Conservation (phyloP, 169 alveolate genomes). For the Plasmodium fragile region DNA sequence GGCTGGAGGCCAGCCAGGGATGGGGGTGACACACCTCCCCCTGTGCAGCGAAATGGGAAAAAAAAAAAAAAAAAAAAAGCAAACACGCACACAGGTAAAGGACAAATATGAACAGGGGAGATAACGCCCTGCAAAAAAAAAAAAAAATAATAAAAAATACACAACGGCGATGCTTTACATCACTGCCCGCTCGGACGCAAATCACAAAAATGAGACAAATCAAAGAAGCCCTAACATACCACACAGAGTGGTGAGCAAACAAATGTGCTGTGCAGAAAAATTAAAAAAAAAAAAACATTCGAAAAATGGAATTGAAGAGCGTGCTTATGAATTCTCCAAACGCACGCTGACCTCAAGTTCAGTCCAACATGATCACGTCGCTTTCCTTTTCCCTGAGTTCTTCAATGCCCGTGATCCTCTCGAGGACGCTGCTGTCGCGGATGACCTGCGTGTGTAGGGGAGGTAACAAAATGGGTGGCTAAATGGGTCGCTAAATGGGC, state of each 20-base stretch:
- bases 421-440: constrained; percentile 48
- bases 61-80: neutral
- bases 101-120: neutral
- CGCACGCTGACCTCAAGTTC: neutral
- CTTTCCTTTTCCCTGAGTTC: constrained; percentile 10
- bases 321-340: neutral
- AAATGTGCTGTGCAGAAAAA: neutral
- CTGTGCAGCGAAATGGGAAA: neutral
- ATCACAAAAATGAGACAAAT: neutral
- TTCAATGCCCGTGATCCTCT: constrained; percentile 27
- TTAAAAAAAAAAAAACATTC: neutral
- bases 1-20: neutral
- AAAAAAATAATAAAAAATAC: neutral
- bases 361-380: constrained; percentile 54
- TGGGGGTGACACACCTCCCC: neutral
- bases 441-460: constrained; percentile 30
- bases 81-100: neutral
- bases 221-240: neutral
- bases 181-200: neutral
- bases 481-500: neutral
- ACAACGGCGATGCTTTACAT: neutral
- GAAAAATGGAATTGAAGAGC: neutral
- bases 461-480: neutral
- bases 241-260: neutral
- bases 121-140: neutral